phyloP scores from a whole-genome alignment of 2,329 filamentous ascomycete genomes.

The Colletotrichum plurivorum region DNA sequence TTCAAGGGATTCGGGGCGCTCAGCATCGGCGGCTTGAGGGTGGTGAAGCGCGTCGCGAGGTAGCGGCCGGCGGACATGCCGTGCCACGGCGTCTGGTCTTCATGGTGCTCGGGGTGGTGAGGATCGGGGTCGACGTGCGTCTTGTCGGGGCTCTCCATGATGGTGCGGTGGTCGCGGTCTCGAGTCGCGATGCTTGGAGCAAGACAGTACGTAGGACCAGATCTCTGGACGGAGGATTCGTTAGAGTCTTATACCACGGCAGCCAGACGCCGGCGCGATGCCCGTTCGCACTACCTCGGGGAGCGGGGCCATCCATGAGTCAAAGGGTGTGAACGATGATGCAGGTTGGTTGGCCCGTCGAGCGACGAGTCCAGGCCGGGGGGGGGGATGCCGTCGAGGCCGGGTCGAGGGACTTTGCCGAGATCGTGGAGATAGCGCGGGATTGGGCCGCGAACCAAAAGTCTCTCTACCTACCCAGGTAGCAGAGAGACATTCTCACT shows the following conservation, averaged over 20 bases:
- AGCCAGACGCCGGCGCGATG: not conserved
- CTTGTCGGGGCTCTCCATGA: slow-evolving; percentile 29
- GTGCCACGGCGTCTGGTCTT: slow-evolving; percentile 59
- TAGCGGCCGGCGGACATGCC: slow-evolving; percentile 65
- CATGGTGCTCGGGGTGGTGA: slow-evolving; percentile 11
- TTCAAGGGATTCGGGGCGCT: slow-evolving; percentile 67
- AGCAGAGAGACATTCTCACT: not conserved
- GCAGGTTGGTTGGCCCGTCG: slow-evolving; percentile 8
- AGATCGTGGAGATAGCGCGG: slow-evolving; percentile 14
- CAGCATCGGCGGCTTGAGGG: slow-evolving; percentile 70
- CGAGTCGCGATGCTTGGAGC: not conserved
- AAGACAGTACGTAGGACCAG: no score
- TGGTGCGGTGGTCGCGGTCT: not conserved
- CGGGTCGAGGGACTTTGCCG: not conserved
- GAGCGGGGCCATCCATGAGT: slow-evolving; percentile 31
- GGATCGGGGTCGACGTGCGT: slow-evolving; percentile 13
- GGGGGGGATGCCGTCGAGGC: not conserved
- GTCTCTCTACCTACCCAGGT: not conserved
- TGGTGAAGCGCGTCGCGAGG: slow-evolving; percentile 65
- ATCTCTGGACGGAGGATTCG: no score
- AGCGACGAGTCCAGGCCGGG: not conserved
- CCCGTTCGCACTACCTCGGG: slow-evolving; percentile 9
- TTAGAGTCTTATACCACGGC: slow-evolving; percentile 21
- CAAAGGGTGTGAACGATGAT: slow-evolving; percentile 17
- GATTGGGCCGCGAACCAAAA: not conserved